Base-by-base conservation (phyloP, 169 alveolate species). In the Eimeria praecox region DNA sequence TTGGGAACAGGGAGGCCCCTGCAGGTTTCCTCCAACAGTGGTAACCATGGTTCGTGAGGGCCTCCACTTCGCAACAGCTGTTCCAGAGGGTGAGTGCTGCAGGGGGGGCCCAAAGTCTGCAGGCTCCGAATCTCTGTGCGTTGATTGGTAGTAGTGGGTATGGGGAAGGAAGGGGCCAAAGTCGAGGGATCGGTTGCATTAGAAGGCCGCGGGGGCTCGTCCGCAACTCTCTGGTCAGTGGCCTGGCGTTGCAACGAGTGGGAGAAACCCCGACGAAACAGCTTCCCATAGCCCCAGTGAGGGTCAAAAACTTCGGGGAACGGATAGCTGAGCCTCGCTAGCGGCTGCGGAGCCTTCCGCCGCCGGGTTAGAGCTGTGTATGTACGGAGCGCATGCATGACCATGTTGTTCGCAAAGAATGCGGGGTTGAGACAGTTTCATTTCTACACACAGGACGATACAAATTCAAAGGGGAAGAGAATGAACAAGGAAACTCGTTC, bases 1-100 rank as follows among this genome's bases (percentile, higher is more conserved):
- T 22, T 46, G 44, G 90, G 90, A 16, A 80, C 14, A 4, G 90
- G 90, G 69, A 80, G 90, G 44, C 90, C 90, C 56, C 69, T 54
- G 90, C 90, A 80, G 69, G 71, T 80, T 24, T 44, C 90, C 66
- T 54, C 35, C 90, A 80, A 44, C 90, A 80, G 38, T 5, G 40
- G 66, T 30, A 42, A 4, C 90, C 90, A 80, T 42, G 66, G 66
- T 3, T 30, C 44, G 27, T 42, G 90, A n/a, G 40, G 62, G 56
- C 44, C 69, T 44, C 27, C 66, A 0, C n/a, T 54, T 6, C 44
- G 56, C 66, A 80, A 44, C 49, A 80, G 18, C 33, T 54, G 90
- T 44, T 80, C 90, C 66, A 80, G 71, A 22, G 90, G 90, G 40
- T 80, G 90, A 20, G 49, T 44, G 44, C 69, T 42, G 44, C 90